phyloP scores from a whole-genome alignment of 2,329 filamentous ascomycete species.

The Xylariaceae sp. region DNA sequence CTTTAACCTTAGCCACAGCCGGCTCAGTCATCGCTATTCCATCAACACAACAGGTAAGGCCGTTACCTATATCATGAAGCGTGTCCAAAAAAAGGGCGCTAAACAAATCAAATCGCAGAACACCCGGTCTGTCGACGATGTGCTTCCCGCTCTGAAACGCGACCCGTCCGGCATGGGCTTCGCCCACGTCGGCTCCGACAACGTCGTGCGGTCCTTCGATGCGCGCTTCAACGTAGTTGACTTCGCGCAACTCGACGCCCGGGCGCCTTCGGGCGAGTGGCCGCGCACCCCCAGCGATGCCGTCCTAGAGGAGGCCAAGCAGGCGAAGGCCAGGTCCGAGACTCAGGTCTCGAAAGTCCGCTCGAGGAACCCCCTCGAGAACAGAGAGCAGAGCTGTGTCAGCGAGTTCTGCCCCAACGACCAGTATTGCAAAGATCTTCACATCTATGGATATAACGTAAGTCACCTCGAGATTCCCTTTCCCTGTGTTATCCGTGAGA shows the following conservation, averaged over 20 bases:
- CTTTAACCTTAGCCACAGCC: constrained; percentile 6
- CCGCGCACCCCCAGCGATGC: constrained; percentile 15
- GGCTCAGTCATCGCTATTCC: constrained; percentile 13
- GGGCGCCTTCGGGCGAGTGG: constrained; percentile 2
- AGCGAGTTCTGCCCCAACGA: constrained; percentile 28
- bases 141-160: constrained; percentile 19
- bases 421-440: constrained; percentile 18
- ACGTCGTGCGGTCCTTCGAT: constrained; percentile 28
- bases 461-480: constrained; percentile 1
- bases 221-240: constrained; percentile 25
- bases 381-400: constrained; percentile 24
- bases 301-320: constrained; percentile 19
- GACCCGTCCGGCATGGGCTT: constrained; percentile 23
- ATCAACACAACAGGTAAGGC: constrained; percentile 19
- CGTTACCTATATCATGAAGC: neutral
- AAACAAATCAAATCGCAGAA: neutral
- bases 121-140: constrained; percentile 15
- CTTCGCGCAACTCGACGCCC: constrained; percentile 18
- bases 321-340: constrained; percentile 15
- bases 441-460: constrained; percentile 21
- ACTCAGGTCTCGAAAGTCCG: constrained; percentile 19
- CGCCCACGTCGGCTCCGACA: constrained; percentile 29
- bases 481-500: too few species aligned
- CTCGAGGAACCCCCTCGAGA: constrained; percentile 8
- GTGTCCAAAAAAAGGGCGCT: neutral